A percentile compares a stretch with the other conserved stretches of the same genome.
Conservation (phyloP, 352 stramenopile species). For the Globisporangium takayamanum region DNA sequence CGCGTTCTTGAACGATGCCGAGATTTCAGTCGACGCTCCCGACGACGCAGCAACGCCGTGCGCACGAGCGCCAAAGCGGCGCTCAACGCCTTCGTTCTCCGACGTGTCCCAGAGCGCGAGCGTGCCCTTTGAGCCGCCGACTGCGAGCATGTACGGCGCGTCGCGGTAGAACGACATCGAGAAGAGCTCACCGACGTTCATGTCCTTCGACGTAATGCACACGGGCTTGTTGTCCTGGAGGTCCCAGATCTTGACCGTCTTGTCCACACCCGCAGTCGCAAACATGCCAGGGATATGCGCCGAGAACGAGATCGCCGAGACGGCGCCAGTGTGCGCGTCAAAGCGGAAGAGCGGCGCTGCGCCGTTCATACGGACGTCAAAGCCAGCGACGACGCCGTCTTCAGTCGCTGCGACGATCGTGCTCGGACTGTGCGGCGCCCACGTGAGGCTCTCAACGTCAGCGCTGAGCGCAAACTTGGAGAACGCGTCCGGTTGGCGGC, state of each 20-base stretch:
- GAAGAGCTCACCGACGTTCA: slow-evolving; percentile 92
- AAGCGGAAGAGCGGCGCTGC: slow-evolving; percentile 89
- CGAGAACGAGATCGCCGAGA: slow-evolving; percentile 84
- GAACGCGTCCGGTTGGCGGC: slow-evolving; percentile 75
- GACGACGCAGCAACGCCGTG: slow-evolving; percentile 28
- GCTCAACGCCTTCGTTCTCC: slow-evolving; percentile 82
- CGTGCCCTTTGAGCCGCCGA: slow-evolving; percentile 85
- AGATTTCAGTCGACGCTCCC: slow-evolving; percentile 33
- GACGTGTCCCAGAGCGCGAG: slow-evolving; percentile 88
- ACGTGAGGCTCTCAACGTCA: slow-evolving; percentile 90
- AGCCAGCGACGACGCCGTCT: slow-evolving; percentile 91
- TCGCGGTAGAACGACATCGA: slow-evolving; percentile 88
- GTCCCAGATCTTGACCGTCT: slow-evolving; percentile 98
- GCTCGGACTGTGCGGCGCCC: slow-evolving; percentile 90
- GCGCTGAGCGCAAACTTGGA: slow-evolving; percentile 75
- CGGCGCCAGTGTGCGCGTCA: slow-evolving; percentile 85
- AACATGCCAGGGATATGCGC: slow-evolving; percentile 89
- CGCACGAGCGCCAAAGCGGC: slow-evolving; percentile 73
- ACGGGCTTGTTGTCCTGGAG: slow-evolving; percentile 58
- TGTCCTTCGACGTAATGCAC: slow-evolving; percentile 87
- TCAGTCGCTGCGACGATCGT: slow-evolving; percentile 93
- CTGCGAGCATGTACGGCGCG: slow-evolving; percentile 83
- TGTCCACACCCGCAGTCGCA: slow-evolving; percentile 95
- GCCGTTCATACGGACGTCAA: slow-evolving; percentile 95
- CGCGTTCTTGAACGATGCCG: slow-evolving; percentile 65